Conservation (phyloP, 805 yeast species). For the Pichia paraexigua region DNA sequence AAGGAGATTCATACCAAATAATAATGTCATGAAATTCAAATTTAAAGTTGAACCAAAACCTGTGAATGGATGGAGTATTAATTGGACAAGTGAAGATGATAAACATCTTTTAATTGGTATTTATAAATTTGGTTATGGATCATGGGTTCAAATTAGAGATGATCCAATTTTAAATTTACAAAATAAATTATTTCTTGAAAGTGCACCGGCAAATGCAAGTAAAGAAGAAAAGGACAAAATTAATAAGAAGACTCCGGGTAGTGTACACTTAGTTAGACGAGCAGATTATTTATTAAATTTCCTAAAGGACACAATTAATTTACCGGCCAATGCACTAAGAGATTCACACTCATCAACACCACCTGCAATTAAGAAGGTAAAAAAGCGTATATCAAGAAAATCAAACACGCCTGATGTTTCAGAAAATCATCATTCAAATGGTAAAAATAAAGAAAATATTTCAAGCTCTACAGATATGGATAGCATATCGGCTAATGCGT, state of each 20-base stretch:
- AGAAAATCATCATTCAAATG: background rate
- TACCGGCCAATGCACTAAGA: background rate
- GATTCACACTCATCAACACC: constrained; percentile 1
- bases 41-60: constrained; percentile 61
- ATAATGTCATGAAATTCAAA: constrained; percentile 52
- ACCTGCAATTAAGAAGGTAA: constrained; percentile 14
- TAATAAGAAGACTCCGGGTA: constrained; percentile 72
- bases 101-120: constrained; percentile 83
- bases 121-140: constrained; percentile 88
- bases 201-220: constrained; percentile 27
- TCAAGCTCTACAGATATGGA: background rate
- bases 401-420: constrained; percentile 18
- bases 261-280: constrained; percentile 88
- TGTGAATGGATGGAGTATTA: constrained; percentile 86
- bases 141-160: constrained; percentile 91
- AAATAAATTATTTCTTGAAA: constrained; percentile 69
- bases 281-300: constrained; percentile 77
- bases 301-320: constrained; percentile 39
- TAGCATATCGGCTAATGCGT: background rate
- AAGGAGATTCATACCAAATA: constrained; percentile 42
- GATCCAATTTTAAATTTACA: constrained; percentile 86
- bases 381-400: constrained; percentile 18
- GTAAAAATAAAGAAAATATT: background rate
- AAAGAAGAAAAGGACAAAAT: constrained; percentile 32
- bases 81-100: constrained; percentile 80